Evolutionary conservation across 1,284 basidiomycete genomes (phyloP), one percentile per base, ranked within the genome.

Genomic region (Ganoderma leucocontextum): DNA sequence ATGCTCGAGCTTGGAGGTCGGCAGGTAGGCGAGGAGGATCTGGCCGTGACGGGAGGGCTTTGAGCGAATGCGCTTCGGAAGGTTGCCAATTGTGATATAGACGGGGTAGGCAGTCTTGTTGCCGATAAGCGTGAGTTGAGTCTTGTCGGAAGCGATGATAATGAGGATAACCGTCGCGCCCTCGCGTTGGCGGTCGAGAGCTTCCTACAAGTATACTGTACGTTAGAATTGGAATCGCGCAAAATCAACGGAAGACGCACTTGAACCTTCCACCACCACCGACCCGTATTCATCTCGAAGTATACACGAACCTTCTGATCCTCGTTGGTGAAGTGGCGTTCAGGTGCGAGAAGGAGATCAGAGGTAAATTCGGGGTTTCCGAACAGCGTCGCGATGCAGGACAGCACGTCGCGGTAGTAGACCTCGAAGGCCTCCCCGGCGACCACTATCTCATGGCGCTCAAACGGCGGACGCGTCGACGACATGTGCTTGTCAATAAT

Each of bases 181-280:
- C 10, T 41, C 29, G 62, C 25, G 12, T 52, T 29, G 13, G 6
- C 19, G 9, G 33, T 62, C 29, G 8, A 44, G 17, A n/a, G 42
- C 35, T 49, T 83, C 66, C 83, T 81, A 66, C 83, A 80, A 83
- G 65, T 35, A 83, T n/a, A n/a, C n/a, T n/a, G 13, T 10, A 41
- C 4, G 8, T 82, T 2, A 82, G 49, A 0, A 79, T 79, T 4
- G 6, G 10, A 12, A 12, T 41, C 39, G 15, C 9, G 12, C 39
- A 13, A 13, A 41, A 73, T 73, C n/a, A n/a, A n/a, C 82, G 70
- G 1, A 22, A 8, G 55, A 67, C 75, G 35, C 41, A 80, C 81
- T 77, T 83, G 82, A 0, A 74, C 80, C 15, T 64, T 47, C 80
- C 80, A 82, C 81, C 81, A 82, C 82, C 82, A 83, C 47, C 76